Conservation (phyloP, 1,284 basidiomycete genomes). For the Polyporus tsugae region DNA sequence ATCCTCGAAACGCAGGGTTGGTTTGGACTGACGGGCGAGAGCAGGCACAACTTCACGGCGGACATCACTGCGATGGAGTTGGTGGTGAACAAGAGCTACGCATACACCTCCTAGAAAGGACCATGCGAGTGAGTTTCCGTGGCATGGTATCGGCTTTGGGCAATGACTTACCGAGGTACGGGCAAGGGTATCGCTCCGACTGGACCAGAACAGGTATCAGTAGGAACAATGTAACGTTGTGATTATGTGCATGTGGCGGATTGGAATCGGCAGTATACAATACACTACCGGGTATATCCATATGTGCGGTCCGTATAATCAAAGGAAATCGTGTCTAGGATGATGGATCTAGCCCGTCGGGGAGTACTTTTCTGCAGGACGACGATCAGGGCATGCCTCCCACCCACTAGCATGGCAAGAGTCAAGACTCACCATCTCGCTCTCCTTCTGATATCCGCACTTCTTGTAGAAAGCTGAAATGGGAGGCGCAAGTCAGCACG, state of each 20-base stretch:
- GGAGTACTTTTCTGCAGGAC: slow-evolving; percentile 58
- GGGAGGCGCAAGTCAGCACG: slow-evolving; percentile 14
- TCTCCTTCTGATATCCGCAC: slow-evolving; percentile 91
- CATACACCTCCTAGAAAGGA: slow-evolving; percentile 5
- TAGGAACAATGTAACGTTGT: neutral
- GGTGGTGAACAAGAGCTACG: slow-evolving; percentile 2
- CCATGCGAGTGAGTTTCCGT: neutral
- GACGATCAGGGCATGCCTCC: slow-evolving; percentile 8
- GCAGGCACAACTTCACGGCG: neutral
- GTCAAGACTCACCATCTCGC: slow-evolving; percentile 77
- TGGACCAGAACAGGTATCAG: neutral
- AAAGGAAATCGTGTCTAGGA: neutral
- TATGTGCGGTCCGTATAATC: slow-evolving; percentile 28
- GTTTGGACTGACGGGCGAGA: neutral
- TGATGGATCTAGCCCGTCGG: slow-evolving; percentile 39
- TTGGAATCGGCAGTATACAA: slow-evolving; percentile 21
- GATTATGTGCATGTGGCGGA: slow-evolving; percentile 20
- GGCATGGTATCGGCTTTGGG: accelerated
- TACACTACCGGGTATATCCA: slow-evolving; percentile 23
- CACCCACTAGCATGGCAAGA: neutral
- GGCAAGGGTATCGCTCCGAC: neutral
- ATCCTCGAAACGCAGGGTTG: neutral
- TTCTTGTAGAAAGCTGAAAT: slow-evolving; percentile 93
- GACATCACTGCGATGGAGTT: neutral
- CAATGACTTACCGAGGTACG: neutral